These are phyloP conservation scores for Arthrobotrys megalospora DNA, from an alignment of 2,329 filamentous ascomycete genomes.

Conservation along the genomic window DNA sequence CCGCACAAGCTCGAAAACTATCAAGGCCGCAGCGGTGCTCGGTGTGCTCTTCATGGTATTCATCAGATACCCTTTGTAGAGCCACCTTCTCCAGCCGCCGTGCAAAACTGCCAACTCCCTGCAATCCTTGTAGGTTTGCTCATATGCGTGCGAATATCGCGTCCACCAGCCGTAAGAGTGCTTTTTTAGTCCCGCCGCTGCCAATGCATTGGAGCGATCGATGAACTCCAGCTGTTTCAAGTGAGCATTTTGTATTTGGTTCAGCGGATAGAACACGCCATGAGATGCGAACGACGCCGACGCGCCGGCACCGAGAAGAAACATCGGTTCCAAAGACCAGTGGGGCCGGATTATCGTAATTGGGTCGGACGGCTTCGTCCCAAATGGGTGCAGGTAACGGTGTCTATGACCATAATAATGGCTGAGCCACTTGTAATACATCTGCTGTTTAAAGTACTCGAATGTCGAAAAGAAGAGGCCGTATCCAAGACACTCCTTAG, in stretches of 20 bases:
- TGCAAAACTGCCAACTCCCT: slow-evolving; percentile 74
- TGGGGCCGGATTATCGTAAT: slow-evolving; percentile 76
- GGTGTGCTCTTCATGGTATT: slow-evolving; percentile 81
- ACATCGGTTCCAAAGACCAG: slow-evolving; percentile 81
- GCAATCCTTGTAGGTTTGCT: slow-evolving; percentile 77
- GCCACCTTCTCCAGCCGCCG: slow-evolving; percentile 74
- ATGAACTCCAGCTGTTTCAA: slow-evolving; percentile 81
- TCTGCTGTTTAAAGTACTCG: slow-evolving; percentile 82
- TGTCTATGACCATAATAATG: slow-evolving; percentile 78
- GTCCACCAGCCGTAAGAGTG: slow-evolving; percentile 67
- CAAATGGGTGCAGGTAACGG: slow-evolving; percentile 64
- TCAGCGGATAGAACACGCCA: slow-evolving; percentile 78
- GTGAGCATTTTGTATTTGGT: slow-evolving; percentile 79
- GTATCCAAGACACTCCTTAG: slow-evolving; percentile 66
- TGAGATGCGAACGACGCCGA: slow-evolving; percentile 79
- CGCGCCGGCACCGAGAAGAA: slow-evolving; percentile 79
- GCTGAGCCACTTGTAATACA: slow-evolving; percentile 79
- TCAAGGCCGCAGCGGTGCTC: slow-evolving; percentile 81
- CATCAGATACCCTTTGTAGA: slow-evolving; percentile 81
- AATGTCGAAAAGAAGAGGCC: slow-evolving; percentile 75
- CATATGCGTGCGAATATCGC: slow-evolving; percentile 79
- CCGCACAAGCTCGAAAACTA: slow-evolving; percentile 83
- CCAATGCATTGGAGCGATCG: slow-evolving; percentile 74
- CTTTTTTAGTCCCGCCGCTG: slow-evolving; percentile 65
- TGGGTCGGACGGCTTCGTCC: slow-evolving; percentile 45